phyloP scores from a whole-genome alignment of 495 filamentous ascomycete species.

The Physcia stellaris region DNA sequence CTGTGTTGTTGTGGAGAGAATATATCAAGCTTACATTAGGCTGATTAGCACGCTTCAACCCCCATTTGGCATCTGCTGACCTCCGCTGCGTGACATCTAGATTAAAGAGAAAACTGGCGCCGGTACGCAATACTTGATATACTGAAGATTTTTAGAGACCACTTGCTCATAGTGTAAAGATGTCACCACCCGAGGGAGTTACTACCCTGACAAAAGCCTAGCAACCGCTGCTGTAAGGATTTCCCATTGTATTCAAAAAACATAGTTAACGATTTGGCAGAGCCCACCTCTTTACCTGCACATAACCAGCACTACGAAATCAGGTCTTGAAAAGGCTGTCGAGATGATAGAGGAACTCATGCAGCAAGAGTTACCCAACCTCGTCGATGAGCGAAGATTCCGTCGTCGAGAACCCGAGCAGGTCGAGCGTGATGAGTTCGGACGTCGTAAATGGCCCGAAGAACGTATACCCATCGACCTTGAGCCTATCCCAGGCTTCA shows the following conservation, averaged over 20 bases:
- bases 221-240: conserved; percentile 73
- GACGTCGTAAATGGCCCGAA: conserved; percentile 96
- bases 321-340: conserved; percentile 79
- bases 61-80: conserved; percentile 98
- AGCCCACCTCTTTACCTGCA: conserved; percentile 91
- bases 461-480: conserved; percentile 83
- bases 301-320: conserved; percentile 83
- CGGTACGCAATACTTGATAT: conserved; percentile 68
- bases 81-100: conserved; percentile 82
- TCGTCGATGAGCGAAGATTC: conserved; percentile 92
- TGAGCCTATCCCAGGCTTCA: conserved; percentile 90
- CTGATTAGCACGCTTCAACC: conserved; percentile 56
- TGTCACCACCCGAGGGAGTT: conserved; percentile 95
- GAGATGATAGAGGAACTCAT: conserved; percentile 81
- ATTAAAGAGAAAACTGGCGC: conserved; percentile 99
- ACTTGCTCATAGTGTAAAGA: conserved; percentile 68
- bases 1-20: conserved; percentile 36
- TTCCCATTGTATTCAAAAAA: not conserved
- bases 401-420: conserved; percentile 74
- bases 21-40: conserved; percentile 73
- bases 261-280: conserved; percentile 31
- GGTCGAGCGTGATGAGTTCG: conserved; percentile 90
- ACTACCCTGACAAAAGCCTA: conserved; percentile 96
- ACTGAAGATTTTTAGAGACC: conserved; percentile 40
- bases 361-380: conserved; percentile 88